A percentile compares a stretch with the other conserved stretches of the same genome.
phyloP scores from a whole-genome alignment of 768 basidiomycete species.

The Goffeauzyma gilvescens region DNA sequence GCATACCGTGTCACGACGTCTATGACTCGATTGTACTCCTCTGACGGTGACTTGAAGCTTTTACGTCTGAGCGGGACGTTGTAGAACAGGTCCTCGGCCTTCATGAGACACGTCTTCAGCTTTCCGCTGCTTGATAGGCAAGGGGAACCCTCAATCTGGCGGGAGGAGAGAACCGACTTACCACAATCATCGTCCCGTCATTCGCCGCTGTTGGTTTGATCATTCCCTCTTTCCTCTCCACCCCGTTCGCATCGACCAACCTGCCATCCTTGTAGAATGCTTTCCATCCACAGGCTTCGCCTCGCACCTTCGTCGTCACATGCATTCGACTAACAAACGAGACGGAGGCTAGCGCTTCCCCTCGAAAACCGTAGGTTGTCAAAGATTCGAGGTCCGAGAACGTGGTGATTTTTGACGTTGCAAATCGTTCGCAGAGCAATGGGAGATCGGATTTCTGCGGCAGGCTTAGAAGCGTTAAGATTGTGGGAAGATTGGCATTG shows the following conservation, averaged over 20 bases:
- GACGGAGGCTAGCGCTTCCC: slow-evolving; percentile 89
- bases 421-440: slow-evolving; percentile 81
- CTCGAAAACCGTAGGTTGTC: slow-evolving; percentile 85
- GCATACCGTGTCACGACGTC: slow-evolving; percentile 87
- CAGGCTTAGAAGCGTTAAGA: not conserved
- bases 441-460: slow-evolving; percentile 65
- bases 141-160: not conserved
- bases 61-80: slow-evolving; percentile 75
- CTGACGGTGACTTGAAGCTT: slow-evolving; percentile 61
- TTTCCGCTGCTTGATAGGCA: not conserved
- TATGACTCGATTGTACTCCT: slow-evolving; percentile 78
- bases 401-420: slow-evolving; percentile 73
- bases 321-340: slow-evolving; percentile 71
- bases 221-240: not conserved
- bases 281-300: slow-evolving; percentile 74
- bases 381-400: slow-evolving; percentile 74
- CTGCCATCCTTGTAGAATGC: slow-evolving; percentile 63
- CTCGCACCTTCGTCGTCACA: slow-evolving; percentile 73
- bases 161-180: slow-evolving; percentile 33
- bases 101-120: not conserved
- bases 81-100: slow-evolving; percentile 94
- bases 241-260: slow-evolving; percentile 47
- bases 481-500: not conserved
- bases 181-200: slow-evolving; percentile 76
- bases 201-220: slow-evolving; percentile 82